Percentiles rank a stretch among this genome's conserved stretches.
Evolutionary conservation across 352 stramenopile genomes (phyloP).

Genomic region (Pythium utonaiense): DNA sequence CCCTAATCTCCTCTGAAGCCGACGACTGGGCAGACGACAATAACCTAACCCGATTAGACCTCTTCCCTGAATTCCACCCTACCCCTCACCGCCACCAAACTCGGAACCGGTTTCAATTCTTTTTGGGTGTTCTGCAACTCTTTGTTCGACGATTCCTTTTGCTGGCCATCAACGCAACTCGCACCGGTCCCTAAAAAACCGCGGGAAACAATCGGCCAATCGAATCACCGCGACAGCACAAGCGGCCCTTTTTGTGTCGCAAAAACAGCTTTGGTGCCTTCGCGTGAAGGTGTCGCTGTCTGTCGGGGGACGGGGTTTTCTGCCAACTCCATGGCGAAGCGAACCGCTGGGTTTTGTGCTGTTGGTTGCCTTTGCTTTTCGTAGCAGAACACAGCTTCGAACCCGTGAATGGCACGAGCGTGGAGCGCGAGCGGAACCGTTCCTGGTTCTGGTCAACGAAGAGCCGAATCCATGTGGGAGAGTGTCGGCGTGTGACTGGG

Average conservation of each 20-base stretch:
- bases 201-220: conserved; percentile 1
- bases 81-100: not conserved
- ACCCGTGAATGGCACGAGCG: conserved; percentile 3
- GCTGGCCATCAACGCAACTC: not conserved
- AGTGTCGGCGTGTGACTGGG: conserved; percentile 27
- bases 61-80: conserved; percentile 1
- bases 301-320: not conserved
- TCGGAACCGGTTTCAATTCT: not conserved
- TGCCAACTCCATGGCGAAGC: not conserved
- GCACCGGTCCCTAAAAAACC: not conserved
- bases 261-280: not conserved
- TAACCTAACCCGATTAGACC: not conserved
- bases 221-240: not conserved
- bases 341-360: not conserved
- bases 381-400: not conserved
- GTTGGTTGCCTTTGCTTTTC: conserved; percentile 1
- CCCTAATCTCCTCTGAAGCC: not conserved
- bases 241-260: conserved; percentile 16
- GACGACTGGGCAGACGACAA: conserved; percentile 2
- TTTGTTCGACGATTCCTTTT: not conserved
- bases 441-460: conserved; percentile 11
- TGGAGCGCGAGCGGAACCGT: conserved; percentile 8
- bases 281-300: not conserved
- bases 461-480: conserved; percentile 25
- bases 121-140: conserved; percentile 1